phyloP scores from a whole-genome alignment of 208 protist genomes.

The Wallacemonas sp. region DNA sequence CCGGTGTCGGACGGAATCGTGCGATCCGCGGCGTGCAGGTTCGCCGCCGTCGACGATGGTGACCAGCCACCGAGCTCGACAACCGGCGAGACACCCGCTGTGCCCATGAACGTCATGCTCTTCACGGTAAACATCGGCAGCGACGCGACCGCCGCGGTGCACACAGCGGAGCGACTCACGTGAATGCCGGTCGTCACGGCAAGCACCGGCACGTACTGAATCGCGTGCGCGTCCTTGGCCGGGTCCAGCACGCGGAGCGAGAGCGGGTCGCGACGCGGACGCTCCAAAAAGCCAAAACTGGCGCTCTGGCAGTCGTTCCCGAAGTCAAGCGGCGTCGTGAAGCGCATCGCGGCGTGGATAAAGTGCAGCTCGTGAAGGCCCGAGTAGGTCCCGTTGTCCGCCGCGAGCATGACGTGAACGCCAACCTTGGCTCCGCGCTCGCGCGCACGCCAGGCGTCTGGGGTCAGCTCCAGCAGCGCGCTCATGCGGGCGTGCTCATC shows the following conservation, averaged over 20 bases:
- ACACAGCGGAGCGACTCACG: slow-evolving; percentile 32
- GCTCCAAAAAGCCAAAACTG: slow-evolving; percentile 46
- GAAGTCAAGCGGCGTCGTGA: slow-evolving; percentile 27
- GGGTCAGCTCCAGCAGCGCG: not conserved
- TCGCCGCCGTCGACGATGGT: slow-evolving; percentile 15
- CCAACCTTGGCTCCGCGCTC: slow-evolving; percentile 6
- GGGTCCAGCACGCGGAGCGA: slow-evolving; percentile 19
- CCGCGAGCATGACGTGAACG: slow-evolving; percentile 54
- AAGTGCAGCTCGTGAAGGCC: slow-evolving; percentile 56
- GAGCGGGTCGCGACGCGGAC: slow-evolving; percentile 35
- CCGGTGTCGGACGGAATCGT: not conserved
- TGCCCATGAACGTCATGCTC: slow-evolving; percentile 53
- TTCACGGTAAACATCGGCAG: slow-evolving; percentile 41
- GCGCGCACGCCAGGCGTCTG: not conserved
- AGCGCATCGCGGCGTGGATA: slow-evolving; percentile 45
- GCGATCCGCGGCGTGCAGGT: not conserved
- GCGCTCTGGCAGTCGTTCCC: slow-evolving; percentile 41
- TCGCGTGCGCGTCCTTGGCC: slow-evolving; percentile 14
- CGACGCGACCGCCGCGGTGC: slow-evolving; percentile 46
- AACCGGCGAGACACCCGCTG: slow-evolving; percentile 56
- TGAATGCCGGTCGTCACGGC: slow-evolving; percentile 58
- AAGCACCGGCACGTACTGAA: slow-evolving; percentile 38
- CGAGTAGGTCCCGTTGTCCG: slow-evolving; percentile 59
- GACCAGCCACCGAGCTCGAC: slow-evolving; percentile 48
- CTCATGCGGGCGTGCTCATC: not conserved